These are phyloP conservation scores for Emericellopsis atlantica DNA, from an alignment of 2,329 filamentous ascomycete species.

Conservation along the genomic window DNA sequence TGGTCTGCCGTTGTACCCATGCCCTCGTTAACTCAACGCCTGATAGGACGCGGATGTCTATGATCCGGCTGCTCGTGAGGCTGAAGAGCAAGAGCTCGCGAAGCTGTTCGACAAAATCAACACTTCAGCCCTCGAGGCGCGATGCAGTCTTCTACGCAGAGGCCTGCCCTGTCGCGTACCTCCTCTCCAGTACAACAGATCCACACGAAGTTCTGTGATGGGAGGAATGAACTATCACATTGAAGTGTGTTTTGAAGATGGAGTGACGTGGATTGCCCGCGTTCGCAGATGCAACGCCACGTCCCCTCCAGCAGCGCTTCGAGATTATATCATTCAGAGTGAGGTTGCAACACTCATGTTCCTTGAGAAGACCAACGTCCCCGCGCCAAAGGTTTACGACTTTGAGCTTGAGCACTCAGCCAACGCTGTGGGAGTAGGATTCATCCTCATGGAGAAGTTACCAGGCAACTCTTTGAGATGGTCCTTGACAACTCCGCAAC, in stretches of 20 bases:
- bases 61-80: constrained; percentile 15
- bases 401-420: constrained; percentile 14
- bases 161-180: constrained; percentile 21
- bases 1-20: constrained; percentile 6
- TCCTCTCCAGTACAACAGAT: constrained; percentile 20
- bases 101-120: constrained; percentile 20
- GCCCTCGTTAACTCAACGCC: constrained; percentile 6
- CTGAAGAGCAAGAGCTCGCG: constrained; percentile 19
- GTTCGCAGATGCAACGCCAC: constrained; percentile 26
- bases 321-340: constrained; percentile 22
- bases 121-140: constrained; percentile 18
- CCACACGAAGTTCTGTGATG: constrained; percentile 22
- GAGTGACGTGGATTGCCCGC: constrained; percentile 26
- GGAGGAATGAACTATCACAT: constrained; percentile 31
- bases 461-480: constrained; percentile 22
- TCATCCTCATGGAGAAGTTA: constrained; percentile 29
- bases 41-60: constrained; percentile 21
- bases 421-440: constrained; percentile 23
- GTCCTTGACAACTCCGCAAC: constrained; percentile 15
- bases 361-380: constrained; percentile 19
- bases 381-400: constrained; percentile 22
- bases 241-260: constrained; percentile 27
- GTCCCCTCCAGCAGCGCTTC: constrained; percentile 18
- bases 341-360: constrained; percentile 28
- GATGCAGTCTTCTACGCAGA: constrained; percentile 19